A percentile compares a stretch with the other conserved stretches of the same genome.
Evolutionary conservation across 116 monocot species (phyloP).

Genomic region (Dioscorea cayenensis): DNA sequence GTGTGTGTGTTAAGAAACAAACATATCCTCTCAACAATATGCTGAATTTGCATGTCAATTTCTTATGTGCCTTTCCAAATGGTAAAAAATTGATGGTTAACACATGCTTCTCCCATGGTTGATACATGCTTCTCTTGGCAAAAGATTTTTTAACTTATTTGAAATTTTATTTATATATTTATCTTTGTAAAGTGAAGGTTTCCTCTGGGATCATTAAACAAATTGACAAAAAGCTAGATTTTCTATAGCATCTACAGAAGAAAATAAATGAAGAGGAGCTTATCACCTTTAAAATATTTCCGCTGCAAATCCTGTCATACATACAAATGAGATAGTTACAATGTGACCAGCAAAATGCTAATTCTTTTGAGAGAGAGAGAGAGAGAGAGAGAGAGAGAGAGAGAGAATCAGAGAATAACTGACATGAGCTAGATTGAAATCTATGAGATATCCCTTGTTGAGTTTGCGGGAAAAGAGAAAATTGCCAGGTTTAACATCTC

Average conservation of each 20-base stretch:
- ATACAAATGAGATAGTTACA: neutral
- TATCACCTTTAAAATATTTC: slow-evolving; percentile 54
- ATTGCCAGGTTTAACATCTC: slow-evolving; percentile 95
- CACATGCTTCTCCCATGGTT: no score
- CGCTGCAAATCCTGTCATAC: slow-evolving; percentile 76
- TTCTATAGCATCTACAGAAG: neutral
- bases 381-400: neutral
- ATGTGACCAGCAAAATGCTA: neutral
- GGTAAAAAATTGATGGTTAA: no score
- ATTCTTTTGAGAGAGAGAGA: neutral
- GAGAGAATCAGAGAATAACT: slow-evolving; percentile 18
- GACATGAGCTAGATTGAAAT: slow-evolving; percentile 91
- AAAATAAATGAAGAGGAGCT: slow-evolving; percentile 12
- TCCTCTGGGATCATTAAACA: neutral
- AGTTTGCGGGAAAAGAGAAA: slow-evolving; percentile 79
- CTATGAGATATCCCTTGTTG: slow-evolving; percentile 91
- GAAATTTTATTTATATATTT: no score
- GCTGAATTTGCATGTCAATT: no score
- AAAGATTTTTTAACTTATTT: no score
- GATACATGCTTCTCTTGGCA: no score
- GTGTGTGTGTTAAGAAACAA: no score
- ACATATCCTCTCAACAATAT: no score
- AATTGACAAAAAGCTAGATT: neutral
- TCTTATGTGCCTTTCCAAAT: no score
- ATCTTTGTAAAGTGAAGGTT: neutral